These are phyloP conservation scores for Cryptococcus maquisensis DNA, from an alignment of 1,284 basidiomycete genomes.

Conservation along the genomic window DNA sequence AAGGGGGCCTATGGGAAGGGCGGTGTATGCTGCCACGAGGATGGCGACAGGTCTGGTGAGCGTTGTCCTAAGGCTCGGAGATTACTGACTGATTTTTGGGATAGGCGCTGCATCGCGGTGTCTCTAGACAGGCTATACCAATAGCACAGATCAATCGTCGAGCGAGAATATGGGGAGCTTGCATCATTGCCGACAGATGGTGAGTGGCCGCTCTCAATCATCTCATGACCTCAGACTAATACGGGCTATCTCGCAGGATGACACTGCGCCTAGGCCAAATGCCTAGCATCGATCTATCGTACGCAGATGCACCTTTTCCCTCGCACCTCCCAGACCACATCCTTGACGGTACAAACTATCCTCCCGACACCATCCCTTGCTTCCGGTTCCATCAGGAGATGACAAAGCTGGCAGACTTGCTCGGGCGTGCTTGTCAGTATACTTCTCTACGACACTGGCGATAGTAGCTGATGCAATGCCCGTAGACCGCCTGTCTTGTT, in stretches of 20 bases:
- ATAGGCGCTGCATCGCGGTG: conserved; percentile 6
- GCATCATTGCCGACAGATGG: conserved; percentile 9
- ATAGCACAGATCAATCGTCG: conserved; percentile 7
- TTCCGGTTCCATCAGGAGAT: conserved; percentile 7
- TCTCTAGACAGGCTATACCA: background rate
- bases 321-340: conserved; percentile 7
- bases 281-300: conserved; percentile 7
- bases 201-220: background rate
- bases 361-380: conserved; percentile 5
- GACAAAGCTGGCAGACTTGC: conserved; percentile 5
- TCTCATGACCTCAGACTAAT: background rate
- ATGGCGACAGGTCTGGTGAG: conserved; percentile 7
- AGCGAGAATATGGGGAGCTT: conserved; percentile 5
- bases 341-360: background rate
- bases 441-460: background rate
- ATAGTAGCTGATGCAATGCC: background rate
- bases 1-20: conserved; percentile 1
- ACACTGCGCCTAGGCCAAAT: conserved; percentile 10
- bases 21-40: conserved; percentile 4
- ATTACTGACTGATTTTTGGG: background rate
- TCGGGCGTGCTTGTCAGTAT: conserved; percentile 6
- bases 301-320: conserved; percentile 6
- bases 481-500: conserved; percentile 2
- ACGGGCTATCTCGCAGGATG: conserved; percentile 1
- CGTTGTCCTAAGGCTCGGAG: background rate